Base-by-base conservation (phyloP, 177 flowering plant species). In the Vitis hybrid region DNA sequence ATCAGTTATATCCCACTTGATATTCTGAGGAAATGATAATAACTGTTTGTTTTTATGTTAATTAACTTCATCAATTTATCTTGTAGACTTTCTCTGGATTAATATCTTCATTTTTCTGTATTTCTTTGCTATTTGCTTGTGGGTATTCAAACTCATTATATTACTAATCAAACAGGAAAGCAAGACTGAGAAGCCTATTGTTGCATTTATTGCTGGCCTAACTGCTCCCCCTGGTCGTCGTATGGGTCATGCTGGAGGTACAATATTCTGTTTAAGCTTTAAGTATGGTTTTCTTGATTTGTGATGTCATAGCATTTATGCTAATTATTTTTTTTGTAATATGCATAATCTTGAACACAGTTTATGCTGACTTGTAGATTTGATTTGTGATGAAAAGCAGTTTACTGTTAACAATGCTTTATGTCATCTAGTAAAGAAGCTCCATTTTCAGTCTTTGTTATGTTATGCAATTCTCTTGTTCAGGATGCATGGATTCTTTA, bases 161-260 rank as follows among this genome's bases (percentile, higher is more conserved):
- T 61, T 7, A 62, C 34, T 19, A 29, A 63, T 81, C 34, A 52
- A 75, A 71, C 93, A 95, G 99, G 99, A 87, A 81, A 95, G 99
- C 78, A 90, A 91, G 45, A 95, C 99, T 72, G 81, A 90, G 55
- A 95, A 95, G 79, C 99, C 98, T 60, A 69, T 95, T 56, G 99
- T 95, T 75, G 96, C 93, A 63, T 95, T 95, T 73, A 95, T 95
- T 74, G 99, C 99, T 77, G 99, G 99, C 63, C 89, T 95, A 16
- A 95, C 99, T 67, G 97, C 99, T 71, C 98, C 99, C n/a, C 99
- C 99, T 50, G 99, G 99, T 51, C 96, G 98, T 67, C 91, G 97
- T 48, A 95, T 95, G 99, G 99, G 99, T 73, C 99, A 95, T 74
- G 99, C 98, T 81, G 99, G 98, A 91, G 99, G 99, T 93, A 88